These are phyloP conservation scores for Citrullus colocynthis DNA, from an alignment of 306 rosid genomes.

Conservation along the genomic window DNA sequence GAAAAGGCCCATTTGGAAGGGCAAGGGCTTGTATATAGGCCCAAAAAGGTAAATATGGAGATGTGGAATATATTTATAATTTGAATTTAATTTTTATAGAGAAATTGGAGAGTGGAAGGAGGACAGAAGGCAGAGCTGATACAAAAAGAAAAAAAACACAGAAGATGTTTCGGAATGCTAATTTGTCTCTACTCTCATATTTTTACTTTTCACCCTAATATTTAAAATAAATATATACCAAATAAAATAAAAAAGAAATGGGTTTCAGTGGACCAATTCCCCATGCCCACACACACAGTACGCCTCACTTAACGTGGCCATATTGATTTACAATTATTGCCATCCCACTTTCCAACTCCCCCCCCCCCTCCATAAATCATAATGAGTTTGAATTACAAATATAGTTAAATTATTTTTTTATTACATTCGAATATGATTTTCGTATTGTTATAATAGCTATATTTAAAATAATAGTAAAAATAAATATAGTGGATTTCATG, in stretches of 20 bases:
- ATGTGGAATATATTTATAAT: background rate
- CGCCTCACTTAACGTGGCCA: background rate
- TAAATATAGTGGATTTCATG: no score
- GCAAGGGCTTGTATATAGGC: background rate
- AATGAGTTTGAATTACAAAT: no score
- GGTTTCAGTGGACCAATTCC: background rate
- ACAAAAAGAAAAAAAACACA: background rate
- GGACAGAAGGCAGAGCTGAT: background rate
- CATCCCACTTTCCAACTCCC: background rate
- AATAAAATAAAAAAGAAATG: background rate
- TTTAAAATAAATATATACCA: no score
- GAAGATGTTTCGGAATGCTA: background rate
- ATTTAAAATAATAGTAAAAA: no score
- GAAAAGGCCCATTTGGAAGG: background rate
- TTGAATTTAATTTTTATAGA: background rate
- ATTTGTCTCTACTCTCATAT: background rate
- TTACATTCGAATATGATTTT: no score
- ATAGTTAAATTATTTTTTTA: no score
- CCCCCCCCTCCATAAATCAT: background rate
- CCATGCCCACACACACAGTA: background rate
- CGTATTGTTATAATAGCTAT: no score
- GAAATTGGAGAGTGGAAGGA: background rate
- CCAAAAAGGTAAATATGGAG: background rate
- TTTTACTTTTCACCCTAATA: background rate
- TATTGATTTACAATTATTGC: background rate